Evolutionary conservation across 2,329 filamentous ascomycete species (phyloP).

Genomic region (Ilyonectria sp.): DNA sequence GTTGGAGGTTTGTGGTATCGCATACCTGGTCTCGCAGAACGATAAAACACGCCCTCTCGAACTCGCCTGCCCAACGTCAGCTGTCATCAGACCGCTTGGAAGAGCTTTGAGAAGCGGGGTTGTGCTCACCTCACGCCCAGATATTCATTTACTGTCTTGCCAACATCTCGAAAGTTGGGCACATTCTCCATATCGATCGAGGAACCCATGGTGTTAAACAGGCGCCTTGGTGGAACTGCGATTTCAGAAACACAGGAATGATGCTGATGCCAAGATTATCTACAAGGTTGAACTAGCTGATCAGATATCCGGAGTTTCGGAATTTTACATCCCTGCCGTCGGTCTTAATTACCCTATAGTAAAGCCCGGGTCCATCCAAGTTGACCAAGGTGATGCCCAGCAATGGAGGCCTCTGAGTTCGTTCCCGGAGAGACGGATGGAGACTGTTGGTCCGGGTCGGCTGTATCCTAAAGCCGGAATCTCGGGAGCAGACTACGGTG

Average conservation of each 20-base stretch:
- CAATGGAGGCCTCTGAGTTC: background rate
- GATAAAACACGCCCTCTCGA: conserved; percentile 75
- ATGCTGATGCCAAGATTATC: background rate
- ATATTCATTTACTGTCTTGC: conserved; percentile 74
- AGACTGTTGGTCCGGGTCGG: background rate
- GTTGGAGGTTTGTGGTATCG: background rate
- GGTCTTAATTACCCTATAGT: conserved; percentile 1
- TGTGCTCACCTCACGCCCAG: conserved; percentile 66
- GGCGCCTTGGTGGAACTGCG: too few species aligned
- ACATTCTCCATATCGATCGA: conserved; percentile 55
- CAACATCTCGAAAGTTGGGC: conserved; percentile 85
- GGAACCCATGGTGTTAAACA: conserved; percentile 33
- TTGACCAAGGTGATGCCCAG: background rate
- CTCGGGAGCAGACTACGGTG: background rate
- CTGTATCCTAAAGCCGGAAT: background rate
- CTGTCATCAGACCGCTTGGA: background rate
- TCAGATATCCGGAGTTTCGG: conserved; percentile 2
- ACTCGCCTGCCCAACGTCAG: conserved; percentile 58
- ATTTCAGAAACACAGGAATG: background rate
- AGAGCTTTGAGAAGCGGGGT: background rate
- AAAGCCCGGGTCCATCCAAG: background rate
- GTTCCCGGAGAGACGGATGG: background rate
- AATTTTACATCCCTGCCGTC: background rate
- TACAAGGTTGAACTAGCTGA: background rate
- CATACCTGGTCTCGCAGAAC: conserved; percentile 75